These are phyloP conservation scores for Dendryphion nanum DNA, from an alignment of 2,329 filamentous ascomycete genomes.

Conservation along the genomic window DNA sequence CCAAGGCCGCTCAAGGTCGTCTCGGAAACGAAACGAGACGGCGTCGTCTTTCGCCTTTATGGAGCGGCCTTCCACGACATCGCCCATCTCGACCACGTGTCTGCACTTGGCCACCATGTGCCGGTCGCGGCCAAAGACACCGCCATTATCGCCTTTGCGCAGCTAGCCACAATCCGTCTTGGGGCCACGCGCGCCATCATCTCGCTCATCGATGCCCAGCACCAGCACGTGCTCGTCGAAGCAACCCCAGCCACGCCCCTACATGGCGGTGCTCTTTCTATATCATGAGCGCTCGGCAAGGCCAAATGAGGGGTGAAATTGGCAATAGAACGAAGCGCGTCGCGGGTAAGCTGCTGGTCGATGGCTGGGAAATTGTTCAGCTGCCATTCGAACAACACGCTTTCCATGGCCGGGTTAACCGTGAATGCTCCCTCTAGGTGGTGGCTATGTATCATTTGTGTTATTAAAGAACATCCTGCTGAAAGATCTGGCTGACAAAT, in stretches of 20 bases:
- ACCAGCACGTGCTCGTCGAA: slow-evolving; percentile 39
- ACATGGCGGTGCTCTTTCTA: no score
- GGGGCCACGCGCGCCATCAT: slow-evolving; percentile 32
- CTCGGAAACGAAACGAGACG: slow-evolving; percentile 22
- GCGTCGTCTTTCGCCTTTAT: slow-evolving; percentile 26
- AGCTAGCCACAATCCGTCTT: slow-evolving; percentile 35
- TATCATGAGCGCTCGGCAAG: no score
- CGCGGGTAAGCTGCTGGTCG: no score
- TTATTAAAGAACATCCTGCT: no score
- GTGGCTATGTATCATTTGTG: no score
- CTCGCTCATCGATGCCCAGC: slow-evolving; percentile 33
- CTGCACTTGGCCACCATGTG: slow-evolving; percentile 8
- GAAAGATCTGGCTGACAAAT: no score
- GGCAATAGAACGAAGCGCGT: no score
- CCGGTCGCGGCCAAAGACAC: slow-evolving; percentile 24
- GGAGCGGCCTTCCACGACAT: slow-evolving; percentile 24
- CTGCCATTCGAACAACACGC: no score
- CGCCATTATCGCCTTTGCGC: slow-evolving; percentile 34
- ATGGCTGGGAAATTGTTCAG: no score
- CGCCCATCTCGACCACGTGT: slow-evolving; percentile 12
- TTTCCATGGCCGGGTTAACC: no score
- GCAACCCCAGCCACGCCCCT: slow-evolving; percentile 32
- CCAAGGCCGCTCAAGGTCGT: slow-evolving; percentile 3
- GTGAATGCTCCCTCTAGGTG: no score
- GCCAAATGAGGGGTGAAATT: no score